Percentiles rank a stretch among this genome's conserved stretches.
phyloP scores from a whole-genome alignment of 2,329 filamentous ascomycete genomes.

The Boeremia exigua region DNA sequence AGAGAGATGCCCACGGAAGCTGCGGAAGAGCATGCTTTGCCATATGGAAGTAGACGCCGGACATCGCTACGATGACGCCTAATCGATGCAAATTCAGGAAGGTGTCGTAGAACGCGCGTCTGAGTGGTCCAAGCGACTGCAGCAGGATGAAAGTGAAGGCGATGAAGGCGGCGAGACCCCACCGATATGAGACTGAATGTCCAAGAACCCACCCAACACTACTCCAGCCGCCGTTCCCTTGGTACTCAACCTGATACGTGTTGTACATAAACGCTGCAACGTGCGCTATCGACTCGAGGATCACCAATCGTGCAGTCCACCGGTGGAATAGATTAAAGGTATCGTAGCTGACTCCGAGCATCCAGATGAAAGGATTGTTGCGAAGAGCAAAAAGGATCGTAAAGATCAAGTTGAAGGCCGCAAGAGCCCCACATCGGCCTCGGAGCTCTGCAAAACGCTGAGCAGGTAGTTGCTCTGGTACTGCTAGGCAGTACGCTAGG shows the following conservation, averaged over 20 bases:
- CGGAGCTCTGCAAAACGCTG: slow-evolving; percentile 64
- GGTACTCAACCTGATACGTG: slow-evolving; percentile 48
- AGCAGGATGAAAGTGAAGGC: slow-evolving; percentile 66
- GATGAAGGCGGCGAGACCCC: slow-evolving; percentile 66
- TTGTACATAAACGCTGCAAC: slow-evolving; percentile 62
- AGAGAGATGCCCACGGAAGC: slow-evolving; percentile 64
- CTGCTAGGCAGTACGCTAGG: slow-evolving; percentile 48
- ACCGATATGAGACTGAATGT: slow-evolving; percentile 56
- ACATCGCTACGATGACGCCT: slow-evolving; percentile 63
- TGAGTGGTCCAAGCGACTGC: slow-evolving; percentile 70
- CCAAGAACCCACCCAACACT: slow-evolving; percentile 36
- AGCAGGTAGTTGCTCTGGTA: slow-evolving; percentile 72
- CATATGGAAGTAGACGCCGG: slow-evolving; percentile 69
- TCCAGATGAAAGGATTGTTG: slow-evolving; percentile 75
- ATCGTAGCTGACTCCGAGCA: slow-evolving; percentile 75
- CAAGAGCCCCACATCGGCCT: slow-evolving; percentile 72
- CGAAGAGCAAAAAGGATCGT: slow-evolving; percentile 73
- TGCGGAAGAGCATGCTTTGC: slow-evolving; percentile 61
- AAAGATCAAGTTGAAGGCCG: slow-evolving; percentile 76
- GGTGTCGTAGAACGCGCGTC: slow-evolving; percentile 79
- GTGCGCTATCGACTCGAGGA: slow-evolving; percentile 70
- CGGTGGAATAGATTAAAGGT: slow-evolving; percentile 79
- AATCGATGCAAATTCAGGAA: slow-evolving; percentile 75
- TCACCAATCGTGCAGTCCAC: slow-evolving; percentile 76
- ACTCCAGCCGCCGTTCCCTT: slow-evolving; percentile 52